Base-by-base conservation (phyloP, 768 basidiomycete genomes). In the Sporobolomyces roseus region DNA sequence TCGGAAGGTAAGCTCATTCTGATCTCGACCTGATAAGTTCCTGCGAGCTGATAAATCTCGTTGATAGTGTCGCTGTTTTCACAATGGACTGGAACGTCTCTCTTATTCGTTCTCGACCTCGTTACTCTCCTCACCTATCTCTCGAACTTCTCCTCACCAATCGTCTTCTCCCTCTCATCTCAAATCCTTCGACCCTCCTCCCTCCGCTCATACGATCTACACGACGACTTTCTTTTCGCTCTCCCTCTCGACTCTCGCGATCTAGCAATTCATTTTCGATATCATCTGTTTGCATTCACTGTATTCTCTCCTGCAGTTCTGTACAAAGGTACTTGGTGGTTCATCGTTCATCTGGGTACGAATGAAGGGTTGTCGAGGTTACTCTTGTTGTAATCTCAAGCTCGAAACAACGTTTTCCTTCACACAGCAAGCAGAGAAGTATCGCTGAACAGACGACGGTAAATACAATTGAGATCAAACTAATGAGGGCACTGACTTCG, bases 221-320 rank as follows among this genome's bases (percentile, higher is more conserved):
- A 41, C 64, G 35, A 52, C 60, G 16, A 33, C 60, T 0, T 68
- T 72, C 50, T 67, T 65, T 55, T 23, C 36, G 12, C n/a, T 56
- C 46, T 65, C 68, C 1, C 41, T 67, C 33, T 7, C 56, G n/a
- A 46, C 23, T 1, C 51, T 70, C 23, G 45, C 51, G 9, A 21
- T 30, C 9, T 63, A 30, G 67, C 68, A 2, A 27, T 50, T 10
- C 59, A 63, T 30, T 73, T 70, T 58, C 53, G 63, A 1, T 21
- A 51, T 5, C 71, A 72, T 43, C 46, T 72, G 2, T 72, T 72
- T 33, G 41, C 50, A 2, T 58, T 61, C 53, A 72, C 71, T 16
- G 71, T 72, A 0, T 72, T 72, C 30, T 55, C 66, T n/a, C 71
- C 71, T 7, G 71, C 71, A 2, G 48, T 68, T n/a, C 30, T 72